phyloP scores from a whole-genome alignment of 345 rosid species.

The Microcos paniculata region DNA sequence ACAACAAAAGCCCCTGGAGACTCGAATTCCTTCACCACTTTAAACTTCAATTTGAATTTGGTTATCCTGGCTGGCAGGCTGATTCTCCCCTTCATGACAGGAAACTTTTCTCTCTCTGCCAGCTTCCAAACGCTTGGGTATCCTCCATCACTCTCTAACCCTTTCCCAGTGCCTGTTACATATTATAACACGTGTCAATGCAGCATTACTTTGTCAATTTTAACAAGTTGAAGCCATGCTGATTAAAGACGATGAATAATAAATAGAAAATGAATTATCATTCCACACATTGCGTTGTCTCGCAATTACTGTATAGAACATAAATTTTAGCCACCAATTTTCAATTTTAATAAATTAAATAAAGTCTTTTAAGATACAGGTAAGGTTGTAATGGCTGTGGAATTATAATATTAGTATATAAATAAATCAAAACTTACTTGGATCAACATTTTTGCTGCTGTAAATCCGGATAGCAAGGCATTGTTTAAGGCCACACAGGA shows the following conservation, averaged over 20 bases:
- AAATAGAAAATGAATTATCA: too few species aligned
- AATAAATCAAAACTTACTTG: background rate
- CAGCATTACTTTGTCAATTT: background rate
- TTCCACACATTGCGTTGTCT: too few species aligned
- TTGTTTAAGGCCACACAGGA: background rate
- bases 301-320: too few species aligned
- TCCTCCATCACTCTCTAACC: constrained; percentile 42
- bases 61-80: constrained; percentile 16
- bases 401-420: background rate
- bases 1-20: constrained; percentile 49
- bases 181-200: background rate
- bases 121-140: constrained; percentile 33
- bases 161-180: constrained; percentile 40
- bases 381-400: too few species aligned
- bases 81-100: constrained; percentile 26
- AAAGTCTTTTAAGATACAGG: too few species aligned
- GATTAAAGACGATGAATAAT: too few species aligned
- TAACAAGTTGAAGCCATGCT: too few species aligned
- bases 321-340: too few species aligned
- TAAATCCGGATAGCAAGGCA: background rate
- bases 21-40: constrained; percentile 41
- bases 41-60: constrained; percentile 32
- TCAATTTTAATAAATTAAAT: too few species aligned
- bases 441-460: background rate
- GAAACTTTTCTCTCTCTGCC: background rate